These are phyloP conservation scores for Dentipellis sp. DNA, from an alignment of 768 basidiomycete species.

Conservation along the genomic window DNA sequence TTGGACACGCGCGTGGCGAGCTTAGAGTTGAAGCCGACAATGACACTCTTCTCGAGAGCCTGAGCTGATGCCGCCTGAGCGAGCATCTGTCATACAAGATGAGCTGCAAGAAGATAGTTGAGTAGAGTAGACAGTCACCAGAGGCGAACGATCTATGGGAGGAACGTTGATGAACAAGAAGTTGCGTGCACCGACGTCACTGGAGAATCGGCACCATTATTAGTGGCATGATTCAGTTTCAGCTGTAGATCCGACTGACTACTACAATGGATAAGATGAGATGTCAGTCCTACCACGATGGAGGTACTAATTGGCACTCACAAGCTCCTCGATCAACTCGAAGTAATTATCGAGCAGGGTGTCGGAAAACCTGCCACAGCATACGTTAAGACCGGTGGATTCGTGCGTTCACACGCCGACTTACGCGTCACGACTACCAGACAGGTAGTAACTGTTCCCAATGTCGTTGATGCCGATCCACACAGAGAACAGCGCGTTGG, in stretches of 20 bases:
- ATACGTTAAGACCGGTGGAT: background rate
- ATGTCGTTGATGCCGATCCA: constrained; percentile 72
- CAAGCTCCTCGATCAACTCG: constrained; percentile 38
- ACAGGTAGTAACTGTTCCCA: constrained; percentile 39
- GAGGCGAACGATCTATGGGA: constrained; percentile 46
- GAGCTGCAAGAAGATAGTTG: constrained; percentile 30
- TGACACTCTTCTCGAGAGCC: constrained; percentile 34
- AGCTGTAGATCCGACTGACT: background rate
- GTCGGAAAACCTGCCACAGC: constrained; percentile 33
- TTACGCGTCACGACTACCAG: constrained; percentile 41
- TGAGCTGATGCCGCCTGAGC: constrained; percentile 30
- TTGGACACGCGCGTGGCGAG: constrained; percentile 30
- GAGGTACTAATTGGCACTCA: constrained; percentile 18
- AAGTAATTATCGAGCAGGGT: constrained; percentile 41
- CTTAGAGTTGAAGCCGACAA: constrained; percentile 42
- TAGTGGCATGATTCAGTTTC: background rate
- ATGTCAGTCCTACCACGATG: background rate
- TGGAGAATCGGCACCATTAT: background rate
- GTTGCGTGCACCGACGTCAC: constrained; percentile 44
- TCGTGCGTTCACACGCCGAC: constrained; percentile 12
- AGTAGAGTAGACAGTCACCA: constrained; percentile 36
- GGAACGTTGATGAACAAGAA: constrained; percentile 59
- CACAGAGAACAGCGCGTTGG: constrained; percentile 52
- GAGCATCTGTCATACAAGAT: constrained; percentile 32
- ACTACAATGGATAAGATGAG: background rate